Base-by-base conservation (phyloP, 2,329 filamentous ascomycete species). In the Pyrenochaeta sp. region DNA sequence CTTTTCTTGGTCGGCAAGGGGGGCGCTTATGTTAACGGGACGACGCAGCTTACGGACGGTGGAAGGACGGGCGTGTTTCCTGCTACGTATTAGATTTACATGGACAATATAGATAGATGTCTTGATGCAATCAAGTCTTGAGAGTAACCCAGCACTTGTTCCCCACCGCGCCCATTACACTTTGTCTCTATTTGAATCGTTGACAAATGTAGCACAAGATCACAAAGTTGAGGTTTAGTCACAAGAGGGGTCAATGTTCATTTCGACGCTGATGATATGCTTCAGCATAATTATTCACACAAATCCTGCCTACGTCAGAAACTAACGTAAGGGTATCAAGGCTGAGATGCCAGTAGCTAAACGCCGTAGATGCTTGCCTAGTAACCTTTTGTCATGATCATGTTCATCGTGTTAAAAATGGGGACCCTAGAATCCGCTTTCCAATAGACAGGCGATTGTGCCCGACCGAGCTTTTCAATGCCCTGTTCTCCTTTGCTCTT, bases 1-100 rank as follows among this genome's bases (percentile, higher is more conserved):
- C 56, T 85, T 37, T 86, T 84, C 58, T 71, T 86, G 52, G 79
- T 84, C 9, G 79, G 81, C 2, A 82, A 81, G 40, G 80, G 80
- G 5, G 83, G 83, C 1, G 78, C 77, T 12, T 87, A 86, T 71
- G 76, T 83, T 50, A 87, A 87, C 70, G 85, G 85, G 0, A 80
- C 76, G 53, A 76, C 84, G 15, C 78, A 83, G 50, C 69, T 85
- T 1, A 77, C 79, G 7, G 81, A 83, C 72, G 81, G 81, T 1
- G 81, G 81, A 5, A 72, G 80, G 52, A 52, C 75, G 49, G 58
- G 68, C 0, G 72, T 77, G 8, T 73, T 72, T 50, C 77, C 77
- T 4, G 62, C 67, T 25, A 72, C 69, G 1, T 79, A 78, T 54
- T 79, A 44, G 25, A 27, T 13, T 25, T 2, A 25, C 8, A 44